Evolutionary conservation across 345 rosid species (phyloP).

Genomic region (Gossypium arboreum): DNA sequence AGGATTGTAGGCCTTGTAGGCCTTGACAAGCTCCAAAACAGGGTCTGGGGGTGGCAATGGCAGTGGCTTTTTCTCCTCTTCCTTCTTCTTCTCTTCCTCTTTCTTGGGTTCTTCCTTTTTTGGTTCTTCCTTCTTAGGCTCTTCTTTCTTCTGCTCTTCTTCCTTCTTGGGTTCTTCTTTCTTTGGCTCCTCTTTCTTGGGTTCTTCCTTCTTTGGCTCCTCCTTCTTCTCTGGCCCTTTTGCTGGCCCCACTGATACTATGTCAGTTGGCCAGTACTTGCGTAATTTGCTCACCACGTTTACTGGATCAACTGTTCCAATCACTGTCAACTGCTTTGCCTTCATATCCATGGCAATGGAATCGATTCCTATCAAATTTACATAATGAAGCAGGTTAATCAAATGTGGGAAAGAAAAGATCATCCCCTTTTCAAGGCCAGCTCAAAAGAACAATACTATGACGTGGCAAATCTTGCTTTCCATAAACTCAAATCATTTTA

Average conservation of each 20-base stretch:
- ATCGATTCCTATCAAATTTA: conserved; percentile 55
- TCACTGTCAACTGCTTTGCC: conserved; percentile 62
- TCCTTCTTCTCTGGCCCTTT: conserved; percentile 76
- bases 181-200: conserved; percentile 51
- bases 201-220: conserved; percentile 61
- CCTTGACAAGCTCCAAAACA: conserved; percentile 65
- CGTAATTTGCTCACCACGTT: conserved; percentile 68
- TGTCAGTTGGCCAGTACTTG: conserved; percentile 75
- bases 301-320: conserved; percentile 76
- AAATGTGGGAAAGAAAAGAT: background rate
- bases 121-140: conserved; percentile 52
- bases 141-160: conserved; percentile 49
- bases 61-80: conserved; percentile 8
- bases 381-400: background rate
- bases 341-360: conserved; percentile 84
- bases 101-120: conserved; percentile 40
- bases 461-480: background rate
- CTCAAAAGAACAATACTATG: conserved; percentile 3
- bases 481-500: background rate
- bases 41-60: conserved; percentile 49
- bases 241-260: conserved; percentile 73
- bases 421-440: background rate
- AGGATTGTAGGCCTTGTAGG: conserved; percentile 84
- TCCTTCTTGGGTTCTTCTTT: conserved; percentile 38
- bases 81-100: conserved; percentile 39